Conservation (phyloP, 225 moss, liverwort and hornwort species). For the Physcomitrium patens region DNA sequence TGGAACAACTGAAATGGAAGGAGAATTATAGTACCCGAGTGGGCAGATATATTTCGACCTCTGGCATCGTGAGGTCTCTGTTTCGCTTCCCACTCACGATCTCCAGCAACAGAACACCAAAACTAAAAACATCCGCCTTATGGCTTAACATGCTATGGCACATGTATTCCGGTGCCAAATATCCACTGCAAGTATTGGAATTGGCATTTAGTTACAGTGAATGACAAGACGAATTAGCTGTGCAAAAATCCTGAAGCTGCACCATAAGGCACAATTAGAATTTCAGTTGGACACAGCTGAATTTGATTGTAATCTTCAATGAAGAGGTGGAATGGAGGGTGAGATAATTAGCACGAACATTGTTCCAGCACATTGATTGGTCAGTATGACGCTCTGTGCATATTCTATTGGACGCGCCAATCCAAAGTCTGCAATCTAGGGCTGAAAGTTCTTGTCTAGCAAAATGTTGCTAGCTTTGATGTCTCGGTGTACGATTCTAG, state of each 20-base stretch:
- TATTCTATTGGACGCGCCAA: slow-evolving; percentile 34
- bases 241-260: too few relatives aligned
- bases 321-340: too few relatives aligned
- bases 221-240: background rate
- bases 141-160: slow-evolving; percentile 12
- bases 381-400: slow-evolving; percentile 18
- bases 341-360: background rate
- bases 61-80: background rate
- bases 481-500: too few relatives aligned
- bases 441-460: slow-evolving; percentile 31
- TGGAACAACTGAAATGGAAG: background rate
- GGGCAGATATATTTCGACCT: slow-evolving; percentile 13
- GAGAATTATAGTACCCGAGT: background rate
- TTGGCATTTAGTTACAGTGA: background rate
- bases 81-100: slow-evolving; percentile 18
- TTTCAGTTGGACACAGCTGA: too few relatives aligned
- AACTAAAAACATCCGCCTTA: slow-evolving; percentile 26
- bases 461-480: slow-evolving; percentile 43
- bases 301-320: background rate
- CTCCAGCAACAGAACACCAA: slow-evolving; percentile 28
- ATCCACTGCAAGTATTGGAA: slow-evolving; percentile 9
- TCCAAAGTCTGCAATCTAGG: slow-evolving; percentile 45
- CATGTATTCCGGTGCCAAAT: slow-evolving; percentile 25
- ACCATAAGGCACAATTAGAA: too few relatives aligned
- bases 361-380: slow-evolving; percentile 27